Conservation (phyloP, 352 stramenopile genomes). For the Globisporangium takayamanum region DNA sequence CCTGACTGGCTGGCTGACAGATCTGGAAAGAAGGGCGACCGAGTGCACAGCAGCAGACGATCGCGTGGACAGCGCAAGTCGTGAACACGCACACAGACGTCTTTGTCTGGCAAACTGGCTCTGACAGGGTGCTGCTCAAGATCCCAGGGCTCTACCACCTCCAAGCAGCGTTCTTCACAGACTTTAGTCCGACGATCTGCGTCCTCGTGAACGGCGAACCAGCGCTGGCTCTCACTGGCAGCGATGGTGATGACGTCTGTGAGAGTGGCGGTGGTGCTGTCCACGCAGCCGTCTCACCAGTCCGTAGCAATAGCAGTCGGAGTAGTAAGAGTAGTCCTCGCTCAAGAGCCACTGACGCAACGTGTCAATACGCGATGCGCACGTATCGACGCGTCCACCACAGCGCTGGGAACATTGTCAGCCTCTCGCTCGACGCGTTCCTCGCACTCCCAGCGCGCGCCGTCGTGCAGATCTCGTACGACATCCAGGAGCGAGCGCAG, state of each 20-base stretch:
- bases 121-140: slow-evolving; percentile 39
- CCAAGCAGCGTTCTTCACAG: slow-evolving; percentile 66
- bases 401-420: slow-evolving; percentile 50
- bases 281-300: neutral
- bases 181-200: slow-evolving; percentile 39
- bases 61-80: slow-evolving; percentile 59
- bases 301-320: neutral
- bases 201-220: slow-evolving; percentile 63
- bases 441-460: slow-evolving; percentile 48
- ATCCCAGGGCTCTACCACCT: slow-evolving; percentile 66
- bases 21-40: slow-evolving; percentile 66
- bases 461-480: slow-evolving; percentile 45
- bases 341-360: neutral
- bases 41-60: slow-evolving; percentile 45
- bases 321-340: neutral
- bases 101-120: slow-evolving; percentile 53
- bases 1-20: slow-evolving; percentile 13
- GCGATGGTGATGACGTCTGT: neutral
- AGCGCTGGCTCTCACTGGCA: slow-evolving; percentile 7
- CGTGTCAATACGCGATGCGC: slow-evolving; percentile 1
- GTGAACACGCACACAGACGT: slow-evolving; percentile 65
- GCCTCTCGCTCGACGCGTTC: slow-evolving; percentile 44
- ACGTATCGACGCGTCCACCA: slow-evolving; percentile 31
- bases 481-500: slow-evolving; percentile 62
- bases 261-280: no score